phyloP scores from a whole-genome alignment of 2,329 filamentous ascomycete species.

The Ophiostoma sp. region DNA sequence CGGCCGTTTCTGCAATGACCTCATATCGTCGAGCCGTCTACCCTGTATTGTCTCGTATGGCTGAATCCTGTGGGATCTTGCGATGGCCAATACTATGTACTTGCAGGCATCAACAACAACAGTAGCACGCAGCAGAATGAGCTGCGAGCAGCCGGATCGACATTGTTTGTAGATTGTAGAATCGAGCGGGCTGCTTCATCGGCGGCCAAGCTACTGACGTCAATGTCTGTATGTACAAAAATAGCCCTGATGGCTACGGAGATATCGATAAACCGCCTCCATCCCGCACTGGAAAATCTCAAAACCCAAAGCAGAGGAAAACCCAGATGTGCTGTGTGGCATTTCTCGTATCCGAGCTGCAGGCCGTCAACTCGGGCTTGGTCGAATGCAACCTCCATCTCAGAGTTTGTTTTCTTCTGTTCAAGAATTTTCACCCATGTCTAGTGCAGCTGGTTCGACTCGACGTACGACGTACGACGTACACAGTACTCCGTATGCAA shows the following conservation, averaged over 20 bases:
- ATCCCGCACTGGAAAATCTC: not conserved
- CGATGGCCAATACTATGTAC: not conserved
- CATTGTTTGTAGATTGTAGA: no score
- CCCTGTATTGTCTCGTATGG: not conserved
- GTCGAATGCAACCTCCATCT: conserved; percentile 10
- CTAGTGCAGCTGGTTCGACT: not conserved
- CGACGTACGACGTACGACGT: no score
- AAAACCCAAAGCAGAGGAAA: not conserved
- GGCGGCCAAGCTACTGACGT: conserved; percentile 3
- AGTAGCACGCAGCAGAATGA: not conserved
- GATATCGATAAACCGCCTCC: not conserved
- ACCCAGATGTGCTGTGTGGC: not conserved
- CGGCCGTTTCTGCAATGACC: not conserved
- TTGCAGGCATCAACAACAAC: not conserved
- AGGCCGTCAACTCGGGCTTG: not conserved
- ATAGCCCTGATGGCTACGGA: not conserved
- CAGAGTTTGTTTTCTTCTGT: not conserved
- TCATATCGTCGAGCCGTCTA: not conserved
- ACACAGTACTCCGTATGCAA: no score
- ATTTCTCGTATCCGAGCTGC: conserved; percentile 10
- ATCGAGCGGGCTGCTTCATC: not conserved
- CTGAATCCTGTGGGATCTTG: not conserved
- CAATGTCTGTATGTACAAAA: not conserved
- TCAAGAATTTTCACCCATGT: not conserved
- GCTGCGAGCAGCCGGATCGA: not conserved